phyloP scores from a whole-genome alignment of 1,284 basidiomycete species.

The Irpex sp. region DNA sequence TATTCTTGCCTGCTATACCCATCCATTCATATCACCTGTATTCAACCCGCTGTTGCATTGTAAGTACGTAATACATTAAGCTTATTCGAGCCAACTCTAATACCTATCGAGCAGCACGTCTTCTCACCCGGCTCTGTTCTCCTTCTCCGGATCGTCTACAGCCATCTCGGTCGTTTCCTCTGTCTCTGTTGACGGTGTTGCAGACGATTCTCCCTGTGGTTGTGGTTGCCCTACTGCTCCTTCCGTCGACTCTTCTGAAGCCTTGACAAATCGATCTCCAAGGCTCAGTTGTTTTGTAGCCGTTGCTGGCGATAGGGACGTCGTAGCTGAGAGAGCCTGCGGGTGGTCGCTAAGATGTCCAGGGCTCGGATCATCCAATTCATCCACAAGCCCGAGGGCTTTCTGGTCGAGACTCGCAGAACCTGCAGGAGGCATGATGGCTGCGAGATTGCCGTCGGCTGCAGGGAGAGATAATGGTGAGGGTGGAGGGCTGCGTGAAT shows the following conservation, averaged over 20 bases:
- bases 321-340: constrained; percentile 64
- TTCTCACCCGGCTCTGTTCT: constrained; percentile 40
- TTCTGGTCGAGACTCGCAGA: constrained; percentile 36
- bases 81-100: too few relatives aligned
- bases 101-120: not conserved
- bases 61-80: too few relatives aligned
- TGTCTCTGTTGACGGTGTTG: constrained; percentile 20
- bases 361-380: constrained; percentile 76
- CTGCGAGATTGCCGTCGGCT: constrained; percentile 21
- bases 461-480: constrained; percentile 59
- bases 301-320: constrained; percentile 34
- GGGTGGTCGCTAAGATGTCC: constrained; percentile 80
- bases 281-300: constrained; percentile 47
- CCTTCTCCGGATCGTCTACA: constrained; percentile 55
- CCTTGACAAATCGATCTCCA: constrained; percentile 63
- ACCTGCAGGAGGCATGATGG: constrained; percentile 19
- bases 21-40: not conserved
- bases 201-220: constrained; percentile 2
- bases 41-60: too few relatives aligned
- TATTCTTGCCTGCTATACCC: not conserved
- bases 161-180: constrained; percentile 28
- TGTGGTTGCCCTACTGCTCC: constrained; percentile 8
- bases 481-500: constrained; percentile 71
- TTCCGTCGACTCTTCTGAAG: constrained; percentile 21
- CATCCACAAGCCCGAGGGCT: constrained; percentile 73